These are phyloP conservation scores for Paraconiothyrium brasiliense DNA, from an alignment of 2,329 filamentous ascomycete genomes.

Conservation along the genomic window DNA sequence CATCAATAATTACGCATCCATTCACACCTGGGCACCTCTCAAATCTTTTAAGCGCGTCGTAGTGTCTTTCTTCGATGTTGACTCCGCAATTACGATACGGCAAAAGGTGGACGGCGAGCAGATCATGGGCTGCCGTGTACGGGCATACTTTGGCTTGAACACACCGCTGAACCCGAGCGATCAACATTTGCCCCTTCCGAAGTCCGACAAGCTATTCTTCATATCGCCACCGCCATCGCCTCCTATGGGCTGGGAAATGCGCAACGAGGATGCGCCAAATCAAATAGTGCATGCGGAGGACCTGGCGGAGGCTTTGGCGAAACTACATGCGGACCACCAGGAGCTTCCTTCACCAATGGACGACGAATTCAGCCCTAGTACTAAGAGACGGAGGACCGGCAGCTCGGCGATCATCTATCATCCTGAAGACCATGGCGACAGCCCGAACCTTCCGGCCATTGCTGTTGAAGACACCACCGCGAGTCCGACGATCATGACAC, in stretches of 20 bases:
- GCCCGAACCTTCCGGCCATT: slow-evolving; percentile 68
- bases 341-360: slow-evolving; percentile 39
- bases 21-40: slow-evolving; percentile 81
- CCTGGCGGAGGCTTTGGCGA: slow-evolving; percentile 65
- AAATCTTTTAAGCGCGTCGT: slow-evolving; percentile 85
- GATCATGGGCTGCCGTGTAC: slow-evolving; percentile 69
- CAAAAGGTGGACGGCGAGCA: slow-evolving; percentile 77
- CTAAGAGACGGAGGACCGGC: slow-evolving; percentile 52
- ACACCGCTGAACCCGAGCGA: slow-evolving; percentile 51
- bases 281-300: slow-evolving; percentile 72
- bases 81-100: slow-evolving; percentile 75
- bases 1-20: slow-evolving; percentile 73
- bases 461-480: slow-evolving; percentile 69
- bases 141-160: slow-evolving; percentile 51
- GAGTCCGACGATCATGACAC: slow-evolving; percentile 57
- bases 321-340: slow-evolving; percentile 55
- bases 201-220: slow-evolving; percentile 71
- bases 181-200: slow-evolving; percentile 57
- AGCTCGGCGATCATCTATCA: slow-evolving; percentile 71
- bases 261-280: slow-evolving; percentile 71
- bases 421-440: slow-evolving; percentile 69
- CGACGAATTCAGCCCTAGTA: slow-evolving; percentile 31
- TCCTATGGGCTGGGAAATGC: slow-evolving; percentile 71
- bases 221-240: slow-evolving; percentile 71
- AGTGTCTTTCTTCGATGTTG: slow-evolving; percentile 76